A percentile compares a stretch with the other conserved stretches of the same genome.
These are phyloP conservation scores for Dactylellina drechsleri DNA, from an alignment of 2,329 filamentous ascomycete species.

Conservation along the genomic window DNA sequence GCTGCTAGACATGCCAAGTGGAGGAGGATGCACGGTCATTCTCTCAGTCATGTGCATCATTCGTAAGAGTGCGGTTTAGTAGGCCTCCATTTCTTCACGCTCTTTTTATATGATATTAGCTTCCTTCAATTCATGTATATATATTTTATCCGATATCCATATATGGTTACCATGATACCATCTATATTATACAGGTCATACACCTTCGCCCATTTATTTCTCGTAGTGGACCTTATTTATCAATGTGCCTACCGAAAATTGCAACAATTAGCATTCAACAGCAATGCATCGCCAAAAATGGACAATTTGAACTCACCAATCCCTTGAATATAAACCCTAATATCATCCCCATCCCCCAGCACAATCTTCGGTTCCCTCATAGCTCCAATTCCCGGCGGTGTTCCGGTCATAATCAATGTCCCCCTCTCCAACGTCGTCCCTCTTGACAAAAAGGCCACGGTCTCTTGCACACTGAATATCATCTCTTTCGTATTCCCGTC, in stretches of 20 bases:
- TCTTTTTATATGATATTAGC: neutral
- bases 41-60: constrained; percentile 1
- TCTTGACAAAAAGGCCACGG: constrained; percentile 70
- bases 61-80: neutral
- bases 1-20: constrained; percentile 3
- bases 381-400: constrained; percentile 77
- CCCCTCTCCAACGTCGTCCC: constrained; percentile 73
- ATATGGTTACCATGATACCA: constrained; percentile 33
- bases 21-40: constrained; percentile 24
- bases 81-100: no score
- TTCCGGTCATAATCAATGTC: constrained; percentile 75
- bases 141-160: constrained; percentile 26
- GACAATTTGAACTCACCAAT: constrained; percentile 67
- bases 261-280: constrained; percentile 8
- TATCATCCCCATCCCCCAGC: constrained; percentile 75
- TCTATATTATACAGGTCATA: constrained; percentile 21
- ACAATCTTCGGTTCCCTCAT: constrained; percentile 74
- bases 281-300: constrained; percentile 58
- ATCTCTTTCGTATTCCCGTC: constrained; percentile 65
- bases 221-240: constrained; percentile 49
- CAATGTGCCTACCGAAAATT: constrained; percentile 38
- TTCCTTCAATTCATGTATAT: constrained; percentile 4
- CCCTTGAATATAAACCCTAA: constrained; percentile 74
- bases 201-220: constrained; percentile 15
- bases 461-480: constrained; percentile 72